Conservation (phyloP, 495 filamentous ascomycete genomes). For the Cairneyella variabilis region DNA sequence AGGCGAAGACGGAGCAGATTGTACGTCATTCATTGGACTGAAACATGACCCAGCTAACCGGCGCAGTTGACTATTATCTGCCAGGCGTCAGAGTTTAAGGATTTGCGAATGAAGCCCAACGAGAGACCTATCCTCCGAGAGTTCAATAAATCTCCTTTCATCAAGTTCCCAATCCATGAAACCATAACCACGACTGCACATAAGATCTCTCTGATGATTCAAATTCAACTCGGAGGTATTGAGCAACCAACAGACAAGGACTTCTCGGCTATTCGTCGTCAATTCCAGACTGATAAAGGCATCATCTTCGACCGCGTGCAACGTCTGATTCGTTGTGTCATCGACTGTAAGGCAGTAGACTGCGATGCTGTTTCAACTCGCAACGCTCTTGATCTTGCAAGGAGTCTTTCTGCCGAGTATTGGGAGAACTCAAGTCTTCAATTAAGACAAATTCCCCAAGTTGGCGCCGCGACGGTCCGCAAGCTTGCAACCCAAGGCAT, state of each 20-base stretch:
- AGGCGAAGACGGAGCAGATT: conserved; percentile 63
- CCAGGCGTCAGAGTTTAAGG: conserved; percentile 74
- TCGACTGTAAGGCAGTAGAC: conserved; percentile 73
- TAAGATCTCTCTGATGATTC: conserved; percentile 85
- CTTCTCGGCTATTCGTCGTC: conserved; percentile 49
- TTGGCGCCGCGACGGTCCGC: conserved; percentile 72
- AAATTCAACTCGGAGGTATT: conserved; percentile 71
- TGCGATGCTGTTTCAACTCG: conserved; percentile 62
- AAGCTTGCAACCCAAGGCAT: conserved; percentile 74
- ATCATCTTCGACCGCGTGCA: conserved; percentile 71
- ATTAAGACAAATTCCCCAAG: conserved; percentile 80
- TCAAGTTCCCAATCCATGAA: conserved; percentile 80
- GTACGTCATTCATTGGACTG: conserved; percentile 45
- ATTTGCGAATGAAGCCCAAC: conserved; percentile 67
- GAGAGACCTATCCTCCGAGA: conserved; percentile 79
- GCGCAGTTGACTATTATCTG: conserved; percentile 59
- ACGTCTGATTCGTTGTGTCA: conserved; percentile 74
- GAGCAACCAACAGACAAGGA: conserved; percentile 64
- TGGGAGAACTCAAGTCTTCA: conserved; percentile 88
- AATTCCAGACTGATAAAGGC: conserved; percentile 64
- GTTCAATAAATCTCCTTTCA: conserved; percentile 68
- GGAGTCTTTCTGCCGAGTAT: conserved; percentile 71
- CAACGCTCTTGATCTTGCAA: conserved; percentile 72
- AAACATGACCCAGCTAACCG: conserved; percentile 30
- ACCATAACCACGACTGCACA: conserved; percentile 66